Conservation (phyloP, 805 yeast species). For the Kazachstania viticola region DNA sequence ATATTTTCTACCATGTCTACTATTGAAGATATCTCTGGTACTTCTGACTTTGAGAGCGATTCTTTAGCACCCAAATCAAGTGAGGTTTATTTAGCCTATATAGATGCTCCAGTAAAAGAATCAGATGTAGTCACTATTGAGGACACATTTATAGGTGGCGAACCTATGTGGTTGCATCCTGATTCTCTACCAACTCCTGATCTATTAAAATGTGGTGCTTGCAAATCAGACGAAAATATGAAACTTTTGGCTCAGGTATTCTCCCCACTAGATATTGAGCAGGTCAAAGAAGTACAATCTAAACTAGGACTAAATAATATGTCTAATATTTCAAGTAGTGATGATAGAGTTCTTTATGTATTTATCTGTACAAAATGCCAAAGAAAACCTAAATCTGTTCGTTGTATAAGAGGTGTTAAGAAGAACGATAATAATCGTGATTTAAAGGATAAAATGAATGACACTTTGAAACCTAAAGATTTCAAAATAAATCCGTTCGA, state of each 20-base stretch:
- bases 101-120: constrained; percentile 46
- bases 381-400: constrained; percentile 55
- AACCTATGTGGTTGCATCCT: constrained; percentile 58
- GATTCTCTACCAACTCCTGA: constrained; percentile 45
- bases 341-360: constrained; percentile 73
- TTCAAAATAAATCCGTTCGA: constrained; percentile 28
- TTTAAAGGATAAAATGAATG: constrained; percentile 33
- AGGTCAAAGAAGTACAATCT: constrained; percentile 13
- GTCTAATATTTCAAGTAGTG: constrained; percentile 35
- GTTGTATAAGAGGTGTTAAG: constrained; percentile 66
- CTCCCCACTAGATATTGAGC: constrained; percentile 52
- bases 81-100: constrained; percentile 49
- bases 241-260: constrained; percentile 66
- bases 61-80: constrained; percentile 8
- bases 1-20: no score
- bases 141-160: constrained; percentile 78
- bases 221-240: constrained; percentile 40
- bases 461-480: constrained; percentile 31
- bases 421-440: constrained; percentile 42
- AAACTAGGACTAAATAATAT: constrained; percentile 6
- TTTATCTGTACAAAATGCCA: constrained; percentile 71
- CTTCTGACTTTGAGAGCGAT: constrained; percentile 19
- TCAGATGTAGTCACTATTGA: constrained; percentile 36
- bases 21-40: not conserved
- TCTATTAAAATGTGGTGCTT: constrained; percentile 51